Percentiles rank a stretch among this genome's conserved stretches.
These are phyloP conservation scores for Rossbeevera mucosa DNA, from an alignment of 768 basidiomycete genomes.

Conservation along the genomic window DNA sequence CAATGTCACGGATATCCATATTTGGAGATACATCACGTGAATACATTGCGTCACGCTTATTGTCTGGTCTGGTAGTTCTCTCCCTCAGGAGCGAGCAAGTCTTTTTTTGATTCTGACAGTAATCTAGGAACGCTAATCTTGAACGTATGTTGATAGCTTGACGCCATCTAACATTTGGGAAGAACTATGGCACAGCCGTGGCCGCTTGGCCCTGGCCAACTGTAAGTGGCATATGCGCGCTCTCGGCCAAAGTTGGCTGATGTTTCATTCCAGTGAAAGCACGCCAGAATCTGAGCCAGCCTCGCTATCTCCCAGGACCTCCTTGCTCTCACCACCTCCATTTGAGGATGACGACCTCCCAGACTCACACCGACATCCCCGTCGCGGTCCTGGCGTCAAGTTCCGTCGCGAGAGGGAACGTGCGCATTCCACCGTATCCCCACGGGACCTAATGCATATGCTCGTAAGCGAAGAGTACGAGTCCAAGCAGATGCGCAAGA, in stretches of 20 bases:
- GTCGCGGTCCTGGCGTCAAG: slow-evolving; percentile 30
- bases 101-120: slow-evolving; percentile 9
- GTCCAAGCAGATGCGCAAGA: slow-evolving; percentile 35
- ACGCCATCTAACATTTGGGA: slow-evolving; percentile 5
- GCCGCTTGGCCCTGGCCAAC: slow-evolving; percentile 10
- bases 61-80: slow-evolving; percentile 10
- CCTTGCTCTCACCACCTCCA: slow-evolving; percentile 25
- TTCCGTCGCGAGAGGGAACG: slow-evolving; percentile 35
- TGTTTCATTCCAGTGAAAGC: slow-evolving; percentile 3
- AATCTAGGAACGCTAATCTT: neutral
- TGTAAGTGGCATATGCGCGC: slow-evolving; percentile 17
- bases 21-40: slow-evolving; percentile 13
- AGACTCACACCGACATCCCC: slow-evolving; percentile 2
- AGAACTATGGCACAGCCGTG: slow-evolving; percentile 27
- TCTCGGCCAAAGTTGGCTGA: slow-evolving; percentile 1
- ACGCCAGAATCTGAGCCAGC: slow-evolving; percentile 25
- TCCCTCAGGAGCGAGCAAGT: slow-evolving; percentile 2
- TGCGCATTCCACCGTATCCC: slow-evolving; percentile 27
- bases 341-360: slow-evolving; percentile 8
- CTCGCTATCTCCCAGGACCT: slow-evolving; percentile 28
- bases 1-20: slow-evolving; percentile 12
- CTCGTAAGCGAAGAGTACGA: slow-evolving; percentile 41
- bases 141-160: slow-evolving; percentile 6
- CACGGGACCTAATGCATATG: slow-evolving; percentile 29
- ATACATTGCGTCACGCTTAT: slow-evolving; percentile 11